These are phyloP conservation scores for Kazachstania martiniae DNA, from an alignment of 805 yeast species.

Conservation along the genomic window DNA sequence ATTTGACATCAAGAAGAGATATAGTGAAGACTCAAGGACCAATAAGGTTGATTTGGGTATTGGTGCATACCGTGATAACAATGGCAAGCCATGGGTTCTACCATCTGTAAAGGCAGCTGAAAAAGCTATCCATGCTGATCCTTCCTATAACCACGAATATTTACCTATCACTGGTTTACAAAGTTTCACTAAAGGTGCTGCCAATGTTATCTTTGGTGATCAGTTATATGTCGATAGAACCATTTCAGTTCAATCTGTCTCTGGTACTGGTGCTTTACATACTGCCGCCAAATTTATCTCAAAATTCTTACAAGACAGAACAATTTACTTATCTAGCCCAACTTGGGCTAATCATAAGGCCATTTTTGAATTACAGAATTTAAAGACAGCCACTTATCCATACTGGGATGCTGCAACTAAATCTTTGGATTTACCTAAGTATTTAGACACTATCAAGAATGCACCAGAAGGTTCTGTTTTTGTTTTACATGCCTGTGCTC, in stretches of 20 bases:
- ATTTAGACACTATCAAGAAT: slow-evolving; percentile 60
- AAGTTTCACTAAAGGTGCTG: slow-evolving; percentile 57
- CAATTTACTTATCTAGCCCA: slow-evolving; percentile 68
- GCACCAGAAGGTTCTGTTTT: slow-evolving; percentile 72
- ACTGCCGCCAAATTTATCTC: slow-evolving; percentile 52
- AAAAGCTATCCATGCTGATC: slow-evolving; percentile 43
- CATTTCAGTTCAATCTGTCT: slow-evolving; percentile 77
- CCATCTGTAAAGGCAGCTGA: slow-evolving; percentile 70
- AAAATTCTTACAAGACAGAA: slow-evolving; percentile 24
- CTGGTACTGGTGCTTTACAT: slow-evolving; percentile 95
- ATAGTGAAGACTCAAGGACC: slow-evolving; percentile 42
- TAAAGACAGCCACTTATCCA: slow-evolving; percentile 60
- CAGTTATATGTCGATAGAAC: slow-evolving; percentile 50
- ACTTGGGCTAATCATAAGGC: slow-evolving; percentile 97
- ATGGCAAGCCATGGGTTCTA: slow-evolving; percentile 81
- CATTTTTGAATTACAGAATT: slow-evolving; percentile 64
- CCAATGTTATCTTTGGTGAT: slow-evolving; percentile 59
- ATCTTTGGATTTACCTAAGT: slow-evolving; percentile 53
- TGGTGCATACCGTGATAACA: slow-evolving; percentile 89
- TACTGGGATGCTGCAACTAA: slow-evolving; percentile 75
- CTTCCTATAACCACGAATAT: slow-evolving; percentile 74
- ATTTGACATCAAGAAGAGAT: slow-evolving; percentile 69
- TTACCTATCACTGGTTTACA: slow-evolving; percentile 71
- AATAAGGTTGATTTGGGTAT: slow-evolving; percentile 78
- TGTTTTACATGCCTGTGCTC: slow-evolving; percentile 90